phyloP scores from a whole-genome alignment of 352 stramenopile species.

The Globisporangium spinosum region DNA sequence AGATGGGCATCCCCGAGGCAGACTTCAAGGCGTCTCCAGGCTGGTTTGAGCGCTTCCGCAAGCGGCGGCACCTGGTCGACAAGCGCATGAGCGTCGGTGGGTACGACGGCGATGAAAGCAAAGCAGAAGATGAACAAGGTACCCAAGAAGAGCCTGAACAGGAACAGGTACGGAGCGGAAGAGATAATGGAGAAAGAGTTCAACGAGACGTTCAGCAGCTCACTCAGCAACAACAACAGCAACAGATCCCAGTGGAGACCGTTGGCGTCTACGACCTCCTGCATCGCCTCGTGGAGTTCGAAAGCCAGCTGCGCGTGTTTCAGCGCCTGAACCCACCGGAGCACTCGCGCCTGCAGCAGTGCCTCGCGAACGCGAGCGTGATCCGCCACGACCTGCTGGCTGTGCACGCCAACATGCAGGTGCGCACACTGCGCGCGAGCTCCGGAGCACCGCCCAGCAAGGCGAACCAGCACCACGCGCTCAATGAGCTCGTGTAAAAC shows the following conservation, averaged over 20 bases:
- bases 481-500: slow-evolving; percentile 6
- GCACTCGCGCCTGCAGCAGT: slow-evolving; percentile 13
- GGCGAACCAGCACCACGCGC: background rate
- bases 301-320: slow-evolving; percentile 10
- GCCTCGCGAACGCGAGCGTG: slow-evolving; percentile 15
- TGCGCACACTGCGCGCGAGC: slow-evolving; percentile 16
- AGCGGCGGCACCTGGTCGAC: slow-evolving; percentile 11
- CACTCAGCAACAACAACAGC: background rate
- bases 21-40: slow-evolving; percentile 17
- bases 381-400: slow-evolving; percentile 20
- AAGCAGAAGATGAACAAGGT: background rate
- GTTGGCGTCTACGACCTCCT: slow-evolving; percentile 11
- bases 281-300: slow-evolving; percentile 10
- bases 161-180: too few relatives aligned
- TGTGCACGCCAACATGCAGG: slow-evolving; percentile 17
- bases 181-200: background rate
- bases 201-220: background rate
- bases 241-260: background rate
- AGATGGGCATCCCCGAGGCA: slow-evolving; percentile 14
- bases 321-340: slow-evolving; percentile 10
- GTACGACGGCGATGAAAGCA: background rate
- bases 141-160: background rate
- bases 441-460: background rate
- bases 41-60: slow-evolving; percentile 20
- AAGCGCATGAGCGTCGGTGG: slow-evolving; percentile 15